A percentile compares a stretch with the other conserved stretches of the same genome.
phyloP scores from a whole-genome alignment of 495 filamentous ascomycete genomes.

The Podospora conica region DNA sequence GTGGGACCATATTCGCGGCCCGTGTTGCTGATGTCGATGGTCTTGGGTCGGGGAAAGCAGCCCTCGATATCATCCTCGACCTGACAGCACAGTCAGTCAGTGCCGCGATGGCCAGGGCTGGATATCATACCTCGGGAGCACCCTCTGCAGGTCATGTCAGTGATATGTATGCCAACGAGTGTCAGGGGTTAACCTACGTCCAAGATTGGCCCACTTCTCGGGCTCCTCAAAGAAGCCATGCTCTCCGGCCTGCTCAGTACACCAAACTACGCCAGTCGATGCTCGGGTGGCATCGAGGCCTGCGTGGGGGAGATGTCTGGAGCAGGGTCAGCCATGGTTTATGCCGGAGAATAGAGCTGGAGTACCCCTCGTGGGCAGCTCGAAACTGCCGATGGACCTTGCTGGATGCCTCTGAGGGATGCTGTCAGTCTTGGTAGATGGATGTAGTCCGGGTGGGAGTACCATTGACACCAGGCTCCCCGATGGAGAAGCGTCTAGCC shows the following conservation, averaged over 20 bases:
- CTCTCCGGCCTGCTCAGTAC: constrained; percentile 72
- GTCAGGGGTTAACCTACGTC: constrained; percentile 37
- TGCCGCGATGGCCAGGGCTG: background rate
- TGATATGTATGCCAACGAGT: background rate
- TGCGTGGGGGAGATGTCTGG: constrained; percentile 70
- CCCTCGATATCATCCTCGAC: constrained; percentile 89
- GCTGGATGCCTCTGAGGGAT: constrained; percentile 59
- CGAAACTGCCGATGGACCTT: constrained; percentile 83
- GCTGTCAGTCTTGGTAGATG: background rate
- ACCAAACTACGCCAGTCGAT: constrained; percentile 81
- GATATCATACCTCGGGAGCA: constrained; percentile 60
- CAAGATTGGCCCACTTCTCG: constrained; percentile 82
- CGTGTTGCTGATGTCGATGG: constrained; percentile 66
- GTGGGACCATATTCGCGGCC: constrained; percentile 90
- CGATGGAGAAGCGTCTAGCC: constrained; percentile 46
- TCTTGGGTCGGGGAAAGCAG: constrained; percentile 80
- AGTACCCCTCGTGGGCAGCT: constrained; percentile 67
- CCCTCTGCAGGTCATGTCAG: constrained; percentile 47
- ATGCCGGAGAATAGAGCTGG: background rate
- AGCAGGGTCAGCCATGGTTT: background rate
- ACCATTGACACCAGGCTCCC: constrained; percentile 47
- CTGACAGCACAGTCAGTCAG: constrained; percentile 7
- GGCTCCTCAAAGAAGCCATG: constrained; percentile 80
- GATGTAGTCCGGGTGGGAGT: too few relatives aligned
- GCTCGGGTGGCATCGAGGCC: constrained; percentile 80